These are phyloP conservation scores for Ambrosiella beaveri DNA, from an alignment of 2,329 filamentous ascomycete genomes.

Conservation along the genomic window DNA sequence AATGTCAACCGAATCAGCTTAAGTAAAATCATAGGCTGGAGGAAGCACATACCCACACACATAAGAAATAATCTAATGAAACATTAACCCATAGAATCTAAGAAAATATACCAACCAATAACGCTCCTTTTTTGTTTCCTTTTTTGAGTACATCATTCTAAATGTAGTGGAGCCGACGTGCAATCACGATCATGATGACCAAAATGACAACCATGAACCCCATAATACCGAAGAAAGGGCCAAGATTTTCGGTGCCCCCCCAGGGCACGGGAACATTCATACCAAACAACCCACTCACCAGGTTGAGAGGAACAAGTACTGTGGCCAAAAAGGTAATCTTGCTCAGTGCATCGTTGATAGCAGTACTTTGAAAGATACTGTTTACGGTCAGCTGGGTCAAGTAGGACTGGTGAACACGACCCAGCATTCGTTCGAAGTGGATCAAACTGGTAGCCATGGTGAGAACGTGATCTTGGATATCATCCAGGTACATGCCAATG, in stretches of 20 bases:
- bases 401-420: conserved; percentile 87
- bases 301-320: conserved; percentile 87
- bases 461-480: conserved; percentile 97
- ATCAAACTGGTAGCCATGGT: conserved; percentile 96
- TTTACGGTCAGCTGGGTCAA: conserved; percentile 87
- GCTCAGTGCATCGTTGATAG: conserved; percentile 75
- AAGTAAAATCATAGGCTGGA: too few relatives aligned
- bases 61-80: too few relatives aligned
- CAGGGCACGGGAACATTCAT: conserved; percentile 75
- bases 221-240: conserved; percentile 35
- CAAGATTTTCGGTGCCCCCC: conserved; percentile 31
- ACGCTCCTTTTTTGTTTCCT: not conserved
- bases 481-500: conserved; percentile 87
- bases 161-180: conserved; percentile 30
- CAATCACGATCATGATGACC: conserved; percentile 27
- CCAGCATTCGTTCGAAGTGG: conserved; percentile 96
- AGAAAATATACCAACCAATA: too few relatives aligned
- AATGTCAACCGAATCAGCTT: too few relatives aligned
- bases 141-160: conserved; percentile 16
- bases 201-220: conserved; percentile 37
- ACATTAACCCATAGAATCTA: too few relatives aligned
- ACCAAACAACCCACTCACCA: conserved; percentile 73
- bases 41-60: too few relatives aligned
- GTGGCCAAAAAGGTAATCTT: conserved; percentile 92
- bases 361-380: conserved; percentile 72